Conservation (phyloP, 2,329 filamentous ascomycete species). For the Aspergillus floridensis region DNA sequence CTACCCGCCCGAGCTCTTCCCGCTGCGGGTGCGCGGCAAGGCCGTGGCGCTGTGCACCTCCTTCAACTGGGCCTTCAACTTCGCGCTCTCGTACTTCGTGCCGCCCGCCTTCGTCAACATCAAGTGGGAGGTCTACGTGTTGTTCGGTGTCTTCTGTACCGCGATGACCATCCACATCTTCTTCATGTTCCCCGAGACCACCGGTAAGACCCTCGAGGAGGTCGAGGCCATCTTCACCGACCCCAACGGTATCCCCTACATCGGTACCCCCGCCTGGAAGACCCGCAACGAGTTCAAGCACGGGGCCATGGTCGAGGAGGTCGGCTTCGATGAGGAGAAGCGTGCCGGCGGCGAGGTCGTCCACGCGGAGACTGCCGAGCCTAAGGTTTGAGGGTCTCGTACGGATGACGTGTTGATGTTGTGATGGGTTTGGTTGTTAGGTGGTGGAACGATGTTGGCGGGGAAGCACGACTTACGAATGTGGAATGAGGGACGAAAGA, state of each 20-base stretch:
- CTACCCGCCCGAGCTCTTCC: conserved; percentile 63
- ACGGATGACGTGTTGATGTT: background rate
- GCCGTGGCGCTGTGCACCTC: conserved; percentile 61
- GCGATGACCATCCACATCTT: conserved; percentile 66
- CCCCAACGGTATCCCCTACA: conserved; percentile 34
- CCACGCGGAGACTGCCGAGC: conserved; percentile 9
- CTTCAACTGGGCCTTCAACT: conserved; percentile 64
- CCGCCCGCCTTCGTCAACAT: conserved; percentile 58
- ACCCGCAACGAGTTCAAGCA: conserved; percentile 32
- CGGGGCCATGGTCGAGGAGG: conserved; percentile 30
- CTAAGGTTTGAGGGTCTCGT: background rate
- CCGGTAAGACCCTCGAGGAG: conserved; percentile 72
- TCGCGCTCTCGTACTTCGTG: conserved; percentile 54
- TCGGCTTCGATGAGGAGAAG: conserved; percentile 32
- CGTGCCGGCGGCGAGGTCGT: conserved; percentile 9
- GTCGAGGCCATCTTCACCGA: conserved; percentile 67
- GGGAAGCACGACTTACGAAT: background rate
- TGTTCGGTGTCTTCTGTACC: conserved; percentile 72
- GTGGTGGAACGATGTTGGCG: background rate
- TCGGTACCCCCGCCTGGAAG: conserved; percentile 41
- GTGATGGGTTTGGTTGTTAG: too few relatives aligned
- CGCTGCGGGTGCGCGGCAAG: conserved; percentile 61
- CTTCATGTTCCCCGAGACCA: conserved; percentile 66
- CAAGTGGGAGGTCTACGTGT: conserved; percentile 63
- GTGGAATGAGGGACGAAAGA: background rate